phyloP scores from a whole-genome alignment of 202 grass and related monocot species.

The Schoenoplectus tabernaemontani region DNA sequence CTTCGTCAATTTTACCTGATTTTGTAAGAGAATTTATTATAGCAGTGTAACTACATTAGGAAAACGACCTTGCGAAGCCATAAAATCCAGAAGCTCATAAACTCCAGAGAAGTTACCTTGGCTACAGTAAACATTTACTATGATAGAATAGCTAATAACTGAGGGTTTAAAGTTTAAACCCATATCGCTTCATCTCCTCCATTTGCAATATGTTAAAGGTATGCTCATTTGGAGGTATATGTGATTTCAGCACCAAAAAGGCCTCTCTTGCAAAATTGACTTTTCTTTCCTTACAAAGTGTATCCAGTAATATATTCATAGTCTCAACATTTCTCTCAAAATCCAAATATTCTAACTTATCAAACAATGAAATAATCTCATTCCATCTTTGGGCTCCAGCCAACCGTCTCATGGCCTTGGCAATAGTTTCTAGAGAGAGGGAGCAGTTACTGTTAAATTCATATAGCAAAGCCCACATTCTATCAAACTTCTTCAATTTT shows the following conservation, averaged over 20 bases:
- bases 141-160: too few species aligned
- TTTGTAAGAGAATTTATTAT: too few species aligned
- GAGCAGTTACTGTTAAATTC: slow-evolving; percentile 44
- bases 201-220: slow-evolving; percentile 87
- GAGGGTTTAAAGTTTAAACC: too few species aligned
- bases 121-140: too few species aligned
- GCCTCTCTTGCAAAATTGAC: slow-evolving; percentile 53
- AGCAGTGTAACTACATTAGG: too few species aligned
- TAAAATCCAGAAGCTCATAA: too few species aligned
- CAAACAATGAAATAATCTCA: slow-evolving; percentile 48
- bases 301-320: slow-evolving; percentile 78
- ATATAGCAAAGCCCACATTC: slow-evolving; percentile 64
- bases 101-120: too few species aligned
- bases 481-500: slow-evolving; percentile 70
- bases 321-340: slow-evolving; percentile 51
- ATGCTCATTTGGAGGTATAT: slow-evolving; percentile 47
- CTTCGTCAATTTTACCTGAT: too few species aligned
- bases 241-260: slow-evolving; percentile 41
- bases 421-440: slow-evolving; percentile 43
- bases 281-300: slow-evolving; percentile 76
- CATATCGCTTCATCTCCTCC: too few species aligned
- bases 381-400: slow-evolving; percentile 64
- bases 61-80: too few species aligned
- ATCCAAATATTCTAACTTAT: slow-evolving; percentile 54
- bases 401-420: slow-evolving; percentile 72